These are phyloP conservation scores for Zychaea mexicana DNA, from an alignment of 371 early-diverging fungal species.

Conservation along the genomic window DNA sequence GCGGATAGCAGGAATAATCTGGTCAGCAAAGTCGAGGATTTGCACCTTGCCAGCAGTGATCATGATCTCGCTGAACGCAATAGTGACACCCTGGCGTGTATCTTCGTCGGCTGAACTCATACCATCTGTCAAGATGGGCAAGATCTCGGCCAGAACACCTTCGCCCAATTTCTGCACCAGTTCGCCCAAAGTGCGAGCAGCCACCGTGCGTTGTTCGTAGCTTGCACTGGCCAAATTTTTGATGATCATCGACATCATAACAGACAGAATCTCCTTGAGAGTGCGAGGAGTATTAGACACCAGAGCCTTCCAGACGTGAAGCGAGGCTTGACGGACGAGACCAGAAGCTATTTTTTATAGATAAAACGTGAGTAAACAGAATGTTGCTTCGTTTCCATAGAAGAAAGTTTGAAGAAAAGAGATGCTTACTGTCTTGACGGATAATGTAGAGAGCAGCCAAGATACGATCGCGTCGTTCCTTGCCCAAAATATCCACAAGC, in stretches of 20 bases:
- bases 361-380: neutral
- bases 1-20: conserved; percentile 80
- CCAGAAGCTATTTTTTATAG: conserved; percentile 49
- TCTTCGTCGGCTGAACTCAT: conserved; percentile 67
- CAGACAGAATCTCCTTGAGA: conserved; percentile 89
- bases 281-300: conserved; percentile 96
- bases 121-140: conserved; percentile 87
- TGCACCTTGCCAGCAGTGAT: conserved; percentile 80
- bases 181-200: conserved; percentile 93
- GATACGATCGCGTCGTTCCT: conserved; percentile 85
- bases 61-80: conserved; percentile 93
- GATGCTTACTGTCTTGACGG: conserved; percentile 67
- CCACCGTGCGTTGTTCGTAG: conserved; percentile 78
- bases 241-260: conserved; percentile 88
- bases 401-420: too few relatives aligned
- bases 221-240: conserved; percentile 72
- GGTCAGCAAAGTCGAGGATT: conserved; percentile 80
- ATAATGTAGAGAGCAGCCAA: conserved; percentile 93
- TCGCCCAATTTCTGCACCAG: conserved; percentile 96
- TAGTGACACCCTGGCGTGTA: conserved; percentile 89
- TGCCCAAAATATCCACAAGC: conserved; percentile 83
- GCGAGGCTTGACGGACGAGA: conserved; percentile 87
- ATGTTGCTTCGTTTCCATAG: too few relatives aligned
- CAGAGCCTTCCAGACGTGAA: conserved; percentile 94
- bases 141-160: conserved; percentile 77